Evolutionary conservation across 129 eudicot genomes (phyloP), one percentile per base, ranked within the genome.

Genomic region (Helianthus tuberosus): DNA sequence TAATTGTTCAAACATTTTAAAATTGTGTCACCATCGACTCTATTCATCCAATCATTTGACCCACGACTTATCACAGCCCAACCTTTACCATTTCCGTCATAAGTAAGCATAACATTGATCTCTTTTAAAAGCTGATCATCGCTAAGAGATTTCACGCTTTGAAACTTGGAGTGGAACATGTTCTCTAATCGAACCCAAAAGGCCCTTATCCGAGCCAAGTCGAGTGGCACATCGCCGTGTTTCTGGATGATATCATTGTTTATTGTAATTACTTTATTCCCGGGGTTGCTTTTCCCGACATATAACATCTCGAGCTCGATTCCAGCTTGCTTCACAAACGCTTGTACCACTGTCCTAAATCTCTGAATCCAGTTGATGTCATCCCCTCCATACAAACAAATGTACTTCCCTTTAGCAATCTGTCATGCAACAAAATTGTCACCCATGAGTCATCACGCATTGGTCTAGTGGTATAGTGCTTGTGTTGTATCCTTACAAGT

Each of bases 371-470:
- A 94, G 0, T 88, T 91, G 4, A 90, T 50, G 75, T 94, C 97
- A 54, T 94, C 96, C 2, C 97, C 97, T 46, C 98, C 97, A 35
- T 86, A 94, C 69, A 94, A 65, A 87, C 98, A 94, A 15, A 94
- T 86, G 78, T 77, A 82, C 68, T 64, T 89, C 14, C 53, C 72
- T 0, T 79, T 87, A 0, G 7, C 20, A 58, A 84, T 79, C 98
- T 92, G 69, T 58, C 41, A 51, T 41, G 4, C 46, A 41, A 6
- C 46, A 41, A 41, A 6, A 41, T 41, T 41, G 46, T 41, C 46
- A 41, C 46, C 0, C 46, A 5, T 27, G 3, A 20, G 23, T 20
- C 23, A 20, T 20, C 23, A 27, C 32, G 2, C 3, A 27, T 1
- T 27, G 32, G 32, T 27, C 32, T 27, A 27, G 2, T 27, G 32